Evolutionary conservation across 164 flowering plant genomes (phyloP).

Genomic region (Echeveria elegans): DNA sequence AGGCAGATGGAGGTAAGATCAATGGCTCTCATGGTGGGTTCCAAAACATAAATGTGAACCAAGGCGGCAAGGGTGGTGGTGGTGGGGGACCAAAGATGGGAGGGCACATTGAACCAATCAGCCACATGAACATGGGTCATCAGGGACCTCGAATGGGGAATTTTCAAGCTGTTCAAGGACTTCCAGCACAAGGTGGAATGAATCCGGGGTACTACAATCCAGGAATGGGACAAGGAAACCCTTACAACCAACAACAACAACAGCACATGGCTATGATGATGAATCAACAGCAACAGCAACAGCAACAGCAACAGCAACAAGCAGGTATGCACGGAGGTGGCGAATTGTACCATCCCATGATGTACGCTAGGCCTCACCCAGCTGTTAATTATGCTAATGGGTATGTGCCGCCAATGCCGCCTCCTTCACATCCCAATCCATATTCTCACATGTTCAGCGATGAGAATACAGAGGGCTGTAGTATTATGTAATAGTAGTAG

Average conservation of each 20-base stretch:
- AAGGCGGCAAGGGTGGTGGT: constrained; percentile 14
- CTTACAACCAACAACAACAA: constrained; percentile 23
- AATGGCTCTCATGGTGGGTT: constrained; percentile 12
- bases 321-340: neutral
- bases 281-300: constrained; percentile 18
- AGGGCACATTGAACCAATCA: neutral
- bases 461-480: too few relatives aligned
- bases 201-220: constrained; percentile 30
- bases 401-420: neutral
- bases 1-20: constrained; percentile 12
- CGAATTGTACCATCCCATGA: constrained; percentile 37
- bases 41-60: constrained; percentile 7
- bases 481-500: neutral
- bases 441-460: too few relatives aligned
- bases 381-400: constrained; percentile 18
- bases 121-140: constrained; percentile 13
- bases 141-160: constrained; percentile 20
- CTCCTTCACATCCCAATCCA: too few relatives aligned
- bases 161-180: constrained; percentile 35
- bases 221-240: constrained; percentile 25
- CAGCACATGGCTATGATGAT: constrained; percentile 55
- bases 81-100: constrained; percentile 17
- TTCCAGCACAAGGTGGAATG: constrained; percentile 27
- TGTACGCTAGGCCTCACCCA: constrained; percentile 37
- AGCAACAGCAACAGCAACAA: neutral